These are phyloP conservation scores for Trypanosoma melophagium DNA, from an alignment of 208 protist species.

Conservation along the genomic window DNA sequence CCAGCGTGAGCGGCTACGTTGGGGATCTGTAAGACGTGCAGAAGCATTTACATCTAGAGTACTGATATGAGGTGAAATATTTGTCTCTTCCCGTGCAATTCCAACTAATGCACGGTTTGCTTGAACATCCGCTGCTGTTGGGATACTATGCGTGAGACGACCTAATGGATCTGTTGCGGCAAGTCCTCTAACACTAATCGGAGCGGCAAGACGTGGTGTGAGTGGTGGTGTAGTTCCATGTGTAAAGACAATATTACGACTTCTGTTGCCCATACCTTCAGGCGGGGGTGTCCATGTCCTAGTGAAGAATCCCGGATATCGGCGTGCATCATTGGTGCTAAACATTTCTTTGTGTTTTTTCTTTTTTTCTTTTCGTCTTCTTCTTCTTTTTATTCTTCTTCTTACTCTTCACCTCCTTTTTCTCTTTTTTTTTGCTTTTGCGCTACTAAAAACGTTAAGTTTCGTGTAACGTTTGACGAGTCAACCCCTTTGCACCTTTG, in stretches of 20 bases:
- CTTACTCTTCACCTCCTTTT: conserved; percentile 5
- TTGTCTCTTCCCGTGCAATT: conserved; percentile 22
- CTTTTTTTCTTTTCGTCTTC: conserved; percentile 15
- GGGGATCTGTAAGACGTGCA: not conserved
- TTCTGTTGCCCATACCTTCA: not conserved
- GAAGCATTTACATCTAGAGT: conserved; percentile 1
- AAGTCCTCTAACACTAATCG: conserved; percentile 24
- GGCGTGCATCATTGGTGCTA: conserved; percentile 15
- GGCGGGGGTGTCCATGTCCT: conserved; percentile 28
- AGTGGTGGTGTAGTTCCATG: conserved; percentile 14
- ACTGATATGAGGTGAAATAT: conserved; percentile 18
- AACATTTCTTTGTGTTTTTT: conserved; percentile 23
- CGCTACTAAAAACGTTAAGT: conserved; percentile 4
- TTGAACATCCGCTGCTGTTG: not conserved
- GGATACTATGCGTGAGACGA: not conserved
- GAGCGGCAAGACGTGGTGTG: conserved; percentile 21
- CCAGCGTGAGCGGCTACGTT: not conserved
- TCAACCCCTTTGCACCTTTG: too few species aligned
- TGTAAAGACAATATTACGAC: not conserved
- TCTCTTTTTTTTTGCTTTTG: conserved; percentile 5
- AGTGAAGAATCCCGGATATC: conserved; percentile 32
- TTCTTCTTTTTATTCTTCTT: conserved; percentile 10
- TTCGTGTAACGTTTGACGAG: too few species aligned
- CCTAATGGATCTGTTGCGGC: conserved; percentile 3
- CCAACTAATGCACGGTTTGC: conserved; percentile 25